Base-by-base conservation (phyloP, 1,284 basidiomycete species). In the Meripilus lineatus region DNA sequence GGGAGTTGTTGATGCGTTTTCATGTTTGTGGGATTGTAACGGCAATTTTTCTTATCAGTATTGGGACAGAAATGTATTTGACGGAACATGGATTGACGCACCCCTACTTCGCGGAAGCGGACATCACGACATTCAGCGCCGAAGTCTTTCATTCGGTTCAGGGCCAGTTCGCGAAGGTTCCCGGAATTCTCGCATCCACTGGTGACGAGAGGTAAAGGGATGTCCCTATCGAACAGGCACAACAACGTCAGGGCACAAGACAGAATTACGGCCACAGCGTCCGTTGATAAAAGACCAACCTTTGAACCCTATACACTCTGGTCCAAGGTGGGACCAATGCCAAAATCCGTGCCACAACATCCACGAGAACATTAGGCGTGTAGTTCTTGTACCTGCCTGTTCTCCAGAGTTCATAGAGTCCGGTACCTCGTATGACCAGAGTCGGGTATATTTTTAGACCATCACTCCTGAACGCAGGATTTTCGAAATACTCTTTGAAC, bases 271-370 rank as follows among this genome's bases (percentile, higher is more conserved):
- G 36, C 45, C 4, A n/a, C n/a, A n/a, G 22, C 11, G 25, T 18
- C 45, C 50, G 36, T 34, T 6, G 26, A 5, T 36, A 41, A 42
- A 53, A 32, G 17, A 58, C 75, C 49, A 45, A 87, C 90, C 92
- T 78, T 62, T 97, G 93, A 23, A 99, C 96, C 15, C 96, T 88
- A 65, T 99, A 99, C 17, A 99, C 94, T 53, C 96, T 74, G 33
- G 96, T 99, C 96, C 96, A 99, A 13, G 96, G 96, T 1, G 96
- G 96, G 1, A 99, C 93, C 3, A 99, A 74, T 2, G 96, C 95
- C 55, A 99, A 74, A 57, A 99, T 96, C 35, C 95, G 74, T 30
- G 96, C 96, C 5, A 99, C 90, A 14, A 99, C 89, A 58, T 99
- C 96, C 28, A 99, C 93, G 34, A 99, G 74, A 21, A 97, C 93